Evolutionary conservation across 345 rosid species (phyloP).

Genomic region (Trapa bicornis): DNA sequence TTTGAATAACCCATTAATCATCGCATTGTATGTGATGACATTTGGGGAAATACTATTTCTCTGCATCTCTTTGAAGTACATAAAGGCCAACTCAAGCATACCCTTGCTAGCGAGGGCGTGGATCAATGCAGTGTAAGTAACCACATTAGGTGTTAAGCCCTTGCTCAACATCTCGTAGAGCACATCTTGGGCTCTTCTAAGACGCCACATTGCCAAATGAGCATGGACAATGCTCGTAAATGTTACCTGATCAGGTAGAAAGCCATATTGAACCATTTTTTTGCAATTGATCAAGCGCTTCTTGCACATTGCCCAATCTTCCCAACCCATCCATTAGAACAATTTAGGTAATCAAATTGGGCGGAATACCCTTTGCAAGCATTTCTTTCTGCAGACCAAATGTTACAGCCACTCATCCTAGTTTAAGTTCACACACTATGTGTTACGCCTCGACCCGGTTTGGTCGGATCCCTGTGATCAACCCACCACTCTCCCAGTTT

Average conservation of each 20-base stretch:
- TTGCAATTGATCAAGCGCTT: conserved; percentile 31
- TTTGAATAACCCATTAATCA: conserved; percentile 53
- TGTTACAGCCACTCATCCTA: conserved; percentile 36
- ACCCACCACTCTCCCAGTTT: too few species aligned
- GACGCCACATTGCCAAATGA: conserved; percentile 32
- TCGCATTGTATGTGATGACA: conserved; percentile 60
- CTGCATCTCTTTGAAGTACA: conserved; percentile 47
- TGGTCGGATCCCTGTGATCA: too few species aligned
- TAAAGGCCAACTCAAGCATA: conserved; percentile 36
- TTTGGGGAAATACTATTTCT: conserved; percentile 40
- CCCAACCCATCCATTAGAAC: conserved; percentile 40
- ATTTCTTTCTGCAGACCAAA: conserved; percentile 51
- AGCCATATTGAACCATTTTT: conserved; percentile 34
- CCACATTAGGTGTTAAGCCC: conserved; percentile 41
- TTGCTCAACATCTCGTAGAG: conserved; percentile 39
- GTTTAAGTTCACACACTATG: conserved; percentile 32
- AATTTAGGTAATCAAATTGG: conserved; percentile 45
- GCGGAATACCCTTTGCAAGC: conserved; percentile 31
- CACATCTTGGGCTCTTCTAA: conserved; percentile 35
- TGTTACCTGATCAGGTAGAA: conserved; percentile 51
- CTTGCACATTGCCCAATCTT: conserved; percentile 33
- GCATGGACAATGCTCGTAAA: conserved; percentile 53
- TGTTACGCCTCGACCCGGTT: too few species aligned
- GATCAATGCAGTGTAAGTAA: conserved; percentile 61
- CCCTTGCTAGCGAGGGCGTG: conserved; percentile 50